Evolutionary conservation across 108 stramenopile species (phyloP), one percentile per base, ranked within the genome.

Genomic region (Nitzschia inconspicua): DNA sequence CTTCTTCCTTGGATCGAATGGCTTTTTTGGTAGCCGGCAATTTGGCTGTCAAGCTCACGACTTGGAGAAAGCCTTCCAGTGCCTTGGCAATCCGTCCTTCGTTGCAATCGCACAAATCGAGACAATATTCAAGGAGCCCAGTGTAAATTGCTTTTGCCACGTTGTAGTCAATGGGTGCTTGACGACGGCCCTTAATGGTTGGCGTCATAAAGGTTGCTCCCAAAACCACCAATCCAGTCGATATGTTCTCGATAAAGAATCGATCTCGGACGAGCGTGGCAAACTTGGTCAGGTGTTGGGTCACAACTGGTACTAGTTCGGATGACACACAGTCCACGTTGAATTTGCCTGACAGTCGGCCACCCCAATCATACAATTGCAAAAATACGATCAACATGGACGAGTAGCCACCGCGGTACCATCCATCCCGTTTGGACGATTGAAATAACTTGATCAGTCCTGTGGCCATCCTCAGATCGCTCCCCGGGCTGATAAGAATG

Each of bases 81-180:
- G 53, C 51, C 2, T 18, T 65, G 0, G 49, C 3, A 6, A 42
- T 19, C 16, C 68, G 52, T 0, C 24, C 14, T 20, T 70, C 68
- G 39, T 61, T 62, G 23, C 53, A 54, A 55, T 70, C 68, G 48
- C 68, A 70, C 2, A 51, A 30, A 4, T 70, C 68, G 4, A 44
- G 44, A 52, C 47, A 46, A 26, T 44, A 70, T 36, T 70, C 57
- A 24, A 70, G 37, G 20, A 70, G 27, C 3, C 68, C 68, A 20
- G 28, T 44, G 14, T 41, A 40, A 18, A 70, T 54, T 2, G 68
- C 68, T n/a, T 37, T 70, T 25, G 68, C 60, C 8, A 70, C 60
- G 42, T 70, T 70, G 46, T 62, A 70, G 26, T 70, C 68, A 18
- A 70, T 60, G 4, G 68, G 60, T 34, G 60, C 68, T 44, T 70